Conservation (phyloP, 495 filamentous ascomycete species). For the Hypoxylon perforatum region DNA sequence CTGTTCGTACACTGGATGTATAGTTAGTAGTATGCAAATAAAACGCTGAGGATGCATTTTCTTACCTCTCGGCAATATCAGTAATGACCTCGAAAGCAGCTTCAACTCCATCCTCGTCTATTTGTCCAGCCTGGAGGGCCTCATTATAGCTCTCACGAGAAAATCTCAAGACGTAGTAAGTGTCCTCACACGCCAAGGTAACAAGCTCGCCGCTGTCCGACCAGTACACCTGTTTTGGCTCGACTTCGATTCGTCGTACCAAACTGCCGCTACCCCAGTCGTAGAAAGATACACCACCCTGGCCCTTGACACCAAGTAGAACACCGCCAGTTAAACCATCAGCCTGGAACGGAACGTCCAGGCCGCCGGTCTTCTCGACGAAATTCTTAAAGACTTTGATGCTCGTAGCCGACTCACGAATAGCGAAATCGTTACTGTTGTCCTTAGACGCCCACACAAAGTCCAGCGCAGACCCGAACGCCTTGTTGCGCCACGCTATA, state of each 20-base stretch:
- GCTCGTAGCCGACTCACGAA: constrained; percentile 90
- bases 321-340: constrained; percentile 92
- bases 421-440: constrained; percentile 98
- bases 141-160: constrained; percentile 86
- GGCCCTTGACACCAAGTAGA: constrained; percentile 93
- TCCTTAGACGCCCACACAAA: constrained; percentile 98
- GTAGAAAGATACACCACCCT: constrained; percentile 93
- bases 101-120: constrained; percentile 97
- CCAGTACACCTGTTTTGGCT: constrained; percentile 95
- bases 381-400: constrained; percentile 99
- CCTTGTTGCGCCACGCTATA: constrained; percentile 96
- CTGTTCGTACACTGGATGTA: constrained; percentile 78
- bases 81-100: constrained; percentile 96
- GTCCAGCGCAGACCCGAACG: constrained; percentile 92
- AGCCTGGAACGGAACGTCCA: constrained; percentile 96
- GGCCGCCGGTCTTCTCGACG: constrained; percentile 86
- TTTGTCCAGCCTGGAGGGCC: constrained; percentile 80
- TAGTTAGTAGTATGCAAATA: constrained; percentile 34
- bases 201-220: constrained; percentile 95
- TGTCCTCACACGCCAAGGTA: constrained; percentile 91
- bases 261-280: constrained; percentile 93
- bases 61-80: constrained; percentile 88
- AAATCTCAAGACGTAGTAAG: constrained; percentile 93
- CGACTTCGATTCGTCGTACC: constrained; percentile 94
- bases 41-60: background rate